Evolutionary conservation across 2,329 filamentous ascomycete species (phyloP).

Genomic region (Fusarium sp.): DNA sequence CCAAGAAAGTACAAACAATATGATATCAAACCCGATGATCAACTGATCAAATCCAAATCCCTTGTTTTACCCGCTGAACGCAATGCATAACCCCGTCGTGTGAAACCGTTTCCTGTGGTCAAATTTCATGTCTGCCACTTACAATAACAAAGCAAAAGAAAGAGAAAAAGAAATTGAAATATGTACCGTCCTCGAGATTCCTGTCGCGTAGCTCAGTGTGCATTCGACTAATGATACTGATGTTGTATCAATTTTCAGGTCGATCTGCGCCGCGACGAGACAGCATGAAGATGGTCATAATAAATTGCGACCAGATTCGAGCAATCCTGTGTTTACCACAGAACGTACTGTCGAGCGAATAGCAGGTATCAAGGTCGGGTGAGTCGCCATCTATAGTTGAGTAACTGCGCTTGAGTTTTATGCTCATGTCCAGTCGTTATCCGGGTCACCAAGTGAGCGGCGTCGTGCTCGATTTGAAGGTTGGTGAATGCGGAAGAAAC

Average conservation of each 20-base stretch:
- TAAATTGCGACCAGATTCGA: conserved; percentile 15
- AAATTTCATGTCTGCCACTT: conserved; percentile 38
- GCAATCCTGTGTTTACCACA: conserved; percentile 24
- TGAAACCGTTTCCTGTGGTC: conserved; percentile 49
- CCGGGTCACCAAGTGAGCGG: neutral
- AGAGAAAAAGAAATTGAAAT: conserved; percentile 41
- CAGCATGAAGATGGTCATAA: conserved; percentile 14
- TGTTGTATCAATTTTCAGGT: conserved; percentile 1
- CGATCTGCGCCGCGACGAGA: conserved; percentile 2
- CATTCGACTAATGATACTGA: neutral
- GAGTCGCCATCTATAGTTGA: conserved; percentile 25
- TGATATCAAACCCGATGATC: conserved; percentile 42
- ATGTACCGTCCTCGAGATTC: conserved; percentile 50
- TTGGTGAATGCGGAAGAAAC: neutral
- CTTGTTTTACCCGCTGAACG: conserved; percentile 53
- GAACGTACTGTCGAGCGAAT: conserved; percentile 34
- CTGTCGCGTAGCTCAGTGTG: conserved; percentile 22
- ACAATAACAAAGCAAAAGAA: conserved; percentile 38
- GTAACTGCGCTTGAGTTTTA: conserved; percentile 10
- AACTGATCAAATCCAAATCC: conserved; percentile 42
- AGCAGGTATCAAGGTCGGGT: conserved; percentile 10
- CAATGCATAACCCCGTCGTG: conserved; percentile 56
- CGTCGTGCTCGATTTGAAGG: neutral
- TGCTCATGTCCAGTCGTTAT: neutral
- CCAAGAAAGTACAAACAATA: conserved; percentile 25